Percentiles rank a stretch among this genome's conserved stretches.
phyloP scores from a whole-genome alignment of 306 rosid genomes.

The Acacia confusa region DNA sequence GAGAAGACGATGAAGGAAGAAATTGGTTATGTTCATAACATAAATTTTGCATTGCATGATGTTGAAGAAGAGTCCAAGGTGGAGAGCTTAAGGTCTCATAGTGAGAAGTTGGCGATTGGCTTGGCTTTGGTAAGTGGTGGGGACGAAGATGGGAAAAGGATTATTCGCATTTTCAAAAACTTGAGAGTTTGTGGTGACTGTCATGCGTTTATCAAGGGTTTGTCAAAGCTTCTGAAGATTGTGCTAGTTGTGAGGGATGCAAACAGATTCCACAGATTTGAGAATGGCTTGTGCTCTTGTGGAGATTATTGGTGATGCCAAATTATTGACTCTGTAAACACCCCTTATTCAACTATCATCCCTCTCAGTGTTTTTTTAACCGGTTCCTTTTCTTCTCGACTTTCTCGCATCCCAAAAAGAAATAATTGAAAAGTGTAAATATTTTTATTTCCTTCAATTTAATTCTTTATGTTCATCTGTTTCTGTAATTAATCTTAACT shows the following conservation, averaged over 20 bases:
- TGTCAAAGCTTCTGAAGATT: slow-evolving; percentile 45
- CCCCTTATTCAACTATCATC: not conserved
- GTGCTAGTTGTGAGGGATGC: slow-evolving; percentile 47
- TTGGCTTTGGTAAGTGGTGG: slow-evolving; percentile 52
- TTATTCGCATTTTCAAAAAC: slow-evolving; percentile 60
- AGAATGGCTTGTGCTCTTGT: slow-evolving; percentile 58
- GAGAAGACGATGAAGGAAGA: slow-evolving; percentile 57
- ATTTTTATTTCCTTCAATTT: too few relatives aligned
- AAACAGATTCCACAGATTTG: slow-evolving; percentile 60
- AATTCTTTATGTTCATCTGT: not conserved
- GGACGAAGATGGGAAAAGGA: slow-evolving; percentile 26
- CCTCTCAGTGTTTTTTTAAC: not conserved
- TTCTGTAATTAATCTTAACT: not conserved
- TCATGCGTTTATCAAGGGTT: slow-evolving; percentile 46
- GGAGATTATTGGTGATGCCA: slow-evolving; percentile 59
- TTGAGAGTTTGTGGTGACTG: slow-evolving; percentile 52
- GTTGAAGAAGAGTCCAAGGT: slow-evolving; percentile 68
- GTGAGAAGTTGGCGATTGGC: slow-evolving; percentile 74
- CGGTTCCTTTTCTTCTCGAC: not conserved
- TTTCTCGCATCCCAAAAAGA: not conserved
- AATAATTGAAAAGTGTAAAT: not conserved
- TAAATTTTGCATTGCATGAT: slow-evolving; percentile 53
- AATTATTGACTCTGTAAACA: not conserved
- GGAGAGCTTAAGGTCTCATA: slow-evolving; percentile 65
- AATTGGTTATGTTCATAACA: slow-evolving; percentile 48